Base-by-base conservation (phyloP, 2,329 filamentous ascomycete species). In the Elsinoe australis region DNA sequence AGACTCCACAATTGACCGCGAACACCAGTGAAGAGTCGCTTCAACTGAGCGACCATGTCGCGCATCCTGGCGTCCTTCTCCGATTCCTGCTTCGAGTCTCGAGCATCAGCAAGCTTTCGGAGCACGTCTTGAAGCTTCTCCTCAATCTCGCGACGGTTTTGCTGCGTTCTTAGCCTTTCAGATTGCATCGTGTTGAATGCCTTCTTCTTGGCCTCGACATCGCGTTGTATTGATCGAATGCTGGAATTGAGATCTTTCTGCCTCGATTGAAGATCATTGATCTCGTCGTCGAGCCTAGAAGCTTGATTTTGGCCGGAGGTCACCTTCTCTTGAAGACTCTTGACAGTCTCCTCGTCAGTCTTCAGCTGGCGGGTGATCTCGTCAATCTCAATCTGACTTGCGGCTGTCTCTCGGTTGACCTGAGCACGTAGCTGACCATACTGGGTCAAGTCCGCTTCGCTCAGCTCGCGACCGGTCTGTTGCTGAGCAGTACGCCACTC, bases 21-120 rank as follows among this genome's bases (percentile, higher is more conserved):
- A 35, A 98, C 90, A 38, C 90, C 90, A 1, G 88, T 87, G 58
- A 88, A 95, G 54, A 95, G 85, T 46, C 88, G 83, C 65, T 94
- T 95, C 59, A 98, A 73, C 24, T 86, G 82, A 8, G 82, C 80
- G 26, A 96, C 82, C 61, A 87, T 85, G 61, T 95, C 89, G 58
- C 87, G 87, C 59, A 83, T 80, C 51, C 81, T 75, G 19, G 78
- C 69, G 61, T 96, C 90, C 61, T 81, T 86, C 58, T 89, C 84
- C 56, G 80, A 92, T 64, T 95, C 87, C 52, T 88, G 82, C 55
- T 83, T 82, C 47, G 87, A 86, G 61, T 88, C 85, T 53, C 94
- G 84, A 2, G 87, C 89, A 61, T 94, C 87, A 18, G 82, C 71
- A n/a, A 95, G 75, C 62, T 89, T 89, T 53, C 76, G 79, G 22